Evolutionary conservation across 2,329 filamentous ascomycete genomes (phyloP), one percentile per base, ranked within the genome.

Genomic region (Ceratocystiopsis minuta): DNA sequence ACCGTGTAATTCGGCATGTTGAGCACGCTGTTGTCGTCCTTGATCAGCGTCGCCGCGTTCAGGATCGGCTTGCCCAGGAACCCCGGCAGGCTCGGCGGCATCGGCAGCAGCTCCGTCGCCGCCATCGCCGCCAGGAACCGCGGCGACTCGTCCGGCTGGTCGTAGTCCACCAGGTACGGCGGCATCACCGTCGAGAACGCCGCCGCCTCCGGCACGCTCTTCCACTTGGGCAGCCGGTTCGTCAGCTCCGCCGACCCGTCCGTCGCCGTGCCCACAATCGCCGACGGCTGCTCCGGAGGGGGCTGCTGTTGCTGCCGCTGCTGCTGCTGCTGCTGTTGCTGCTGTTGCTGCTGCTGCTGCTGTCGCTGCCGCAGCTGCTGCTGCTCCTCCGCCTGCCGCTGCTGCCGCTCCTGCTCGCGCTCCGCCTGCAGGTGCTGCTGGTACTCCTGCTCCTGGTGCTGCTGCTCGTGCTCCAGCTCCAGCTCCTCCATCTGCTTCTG

Each of bases 1-100:
- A 96, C 85, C 0, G 90, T 95, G 55, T 98, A 88, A 54, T 96
- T 98, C 14, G 90, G 90, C 72, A 95, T 88, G 51, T 85, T 90
- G 48, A 98, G 65, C 46, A 98, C 90, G 61, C 87, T 95, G 59
- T 88, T 94, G 61, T 98, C 90, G 57, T 98, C 90, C 65, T 96
- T 96, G 69, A 94, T 85, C 7, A 88, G 78, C 20, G 84, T 86
- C 3, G 78, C 79, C 39, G 83, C 83, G 58, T 98, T 98, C 49
- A 98, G 63, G 45, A 98, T 95, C 31, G 87, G 90, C 63, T 94
- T 94, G 51, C 80, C 83, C 39, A 98, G 64, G 63, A 96, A 96
- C 39, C 90, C 76, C 1, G 90, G 90, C 37, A 98, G 68, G 49
- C 73, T 78, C 1, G 90, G 90, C 6, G 90, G 88, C 18, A 77